Conservation (phyloP, 495 filamentous ascomycete species). For the Penicillium pulvis region DNA sequence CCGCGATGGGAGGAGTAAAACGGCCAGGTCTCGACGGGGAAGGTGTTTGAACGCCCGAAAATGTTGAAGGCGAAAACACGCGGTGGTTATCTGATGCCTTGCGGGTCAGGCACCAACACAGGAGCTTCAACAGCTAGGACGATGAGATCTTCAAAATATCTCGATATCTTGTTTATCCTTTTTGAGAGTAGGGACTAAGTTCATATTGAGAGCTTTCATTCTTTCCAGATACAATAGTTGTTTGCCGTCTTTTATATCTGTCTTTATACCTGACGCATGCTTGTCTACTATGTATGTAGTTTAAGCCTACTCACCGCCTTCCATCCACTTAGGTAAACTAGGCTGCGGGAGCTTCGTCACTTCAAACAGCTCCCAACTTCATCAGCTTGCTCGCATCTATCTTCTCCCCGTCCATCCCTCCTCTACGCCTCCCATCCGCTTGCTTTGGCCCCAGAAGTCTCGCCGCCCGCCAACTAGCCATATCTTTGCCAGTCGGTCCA, state of each 20-base stretch:
- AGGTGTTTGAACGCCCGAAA: slow-evolving; percentile 20
- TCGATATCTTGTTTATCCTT: too few species aligned
- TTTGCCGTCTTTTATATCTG: not conserved
- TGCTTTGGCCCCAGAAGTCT: not conserved
- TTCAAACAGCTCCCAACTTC: slow-evolving; percentile 13
- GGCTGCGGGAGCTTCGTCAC: slow-evolving; percentile 20
- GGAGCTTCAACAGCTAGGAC: slow-evolving; percentile 41
- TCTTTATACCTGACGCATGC: not conserved
- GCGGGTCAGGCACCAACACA: slow-evolving; percentile 32
- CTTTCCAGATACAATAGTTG: not conserved
- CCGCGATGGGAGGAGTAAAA: slow-evolving; percentile 9
- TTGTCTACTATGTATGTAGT: not conserved
- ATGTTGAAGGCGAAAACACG: slow-evolving; percentile 40
- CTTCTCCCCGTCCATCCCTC: not conserved
- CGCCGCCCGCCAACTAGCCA: slow-evolving; percentile 27
- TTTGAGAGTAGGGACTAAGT: not conserved
- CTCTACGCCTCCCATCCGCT: slow-evolving; percentile 22
- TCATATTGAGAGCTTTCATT: not conserved
- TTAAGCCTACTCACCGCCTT: slow-evolving; percentile 3
- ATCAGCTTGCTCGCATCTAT: not conserved
- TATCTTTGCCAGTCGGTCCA: slow-evolving; percentile 10
- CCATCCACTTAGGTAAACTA: slow-evolving; percentile 9
- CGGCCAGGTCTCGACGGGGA: slow-evolving; percentile 9
- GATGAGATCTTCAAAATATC: not conserved
- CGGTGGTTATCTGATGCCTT: slow-evolving; percentile 38